Base-by-base conservation (phyloP, 345 rosid genomes). In the Gossypium anomalum region DNA sequence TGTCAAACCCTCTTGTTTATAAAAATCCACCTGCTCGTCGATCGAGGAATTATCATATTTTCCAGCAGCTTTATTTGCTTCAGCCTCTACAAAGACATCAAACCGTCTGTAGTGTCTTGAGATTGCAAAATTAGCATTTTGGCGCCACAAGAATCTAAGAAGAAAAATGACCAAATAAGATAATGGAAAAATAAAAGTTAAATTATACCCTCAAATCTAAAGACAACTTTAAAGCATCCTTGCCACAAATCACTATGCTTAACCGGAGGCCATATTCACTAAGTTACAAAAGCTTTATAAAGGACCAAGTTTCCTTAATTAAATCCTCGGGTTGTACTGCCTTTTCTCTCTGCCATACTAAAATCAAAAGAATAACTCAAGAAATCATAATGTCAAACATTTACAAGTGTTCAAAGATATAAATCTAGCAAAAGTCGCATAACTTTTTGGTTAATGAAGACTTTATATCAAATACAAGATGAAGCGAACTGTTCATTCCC, bases 61-160 rank as follows among this genome's bases (percentile, higher is more conserved):
- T 67, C 89, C 85, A 0, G 93, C 97, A 61, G 97, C 96, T 85
- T 93, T 93, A 77, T 93, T 93, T n/a, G 97, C 98, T 66, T 90
- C 96, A 72, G 97, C 98, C 79, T 93, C 98, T 71, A 78, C 88
- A 73, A 83, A 89, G 72, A 90, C 97, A 74, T 93, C 98, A 85
- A 93, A 93, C 60, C 96, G 89, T 74, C 84, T 79, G 68, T 93
- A 93, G 80, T 93, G 97, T 84, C 89, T 86, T 2, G 98, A 93
- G 80, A 91, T 89, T 70, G 95, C 97, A 70, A 93, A 83, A 80
- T 68, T 91, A 25, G 88, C 88, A 82, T 90, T 93, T 76, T 87
- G 78, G 41, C 91, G 84, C 98, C 97, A 91, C 78, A 91, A 83
- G 84, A 88, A 88, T 83, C 98, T 93, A 84, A 75, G 74, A 61